phyloP scores from a whole-genome alignment of 2,329 filamentous ascomycete species.

The Claviceps arundinis region DNA sequence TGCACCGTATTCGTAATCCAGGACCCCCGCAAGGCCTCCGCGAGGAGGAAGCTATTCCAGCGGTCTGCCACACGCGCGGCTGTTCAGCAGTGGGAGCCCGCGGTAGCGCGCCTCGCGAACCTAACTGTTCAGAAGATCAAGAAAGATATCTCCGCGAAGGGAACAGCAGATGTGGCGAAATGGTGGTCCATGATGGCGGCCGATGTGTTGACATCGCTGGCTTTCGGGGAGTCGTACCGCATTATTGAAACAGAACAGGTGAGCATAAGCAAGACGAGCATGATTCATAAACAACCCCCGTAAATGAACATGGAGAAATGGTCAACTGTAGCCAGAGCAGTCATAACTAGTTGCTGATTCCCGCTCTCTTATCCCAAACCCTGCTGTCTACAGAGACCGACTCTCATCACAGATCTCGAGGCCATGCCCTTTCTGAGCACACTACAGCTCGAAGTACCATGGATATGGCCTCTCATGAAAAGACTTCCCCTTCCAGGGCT shows the following conservation, averaged over 20 bases:
- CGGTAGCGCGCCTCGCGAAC: not conserved
- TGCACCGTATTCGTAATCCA: not conserved
- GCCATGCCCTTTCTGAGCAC: not conserved
- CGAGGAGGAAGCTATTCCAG: not conserved
- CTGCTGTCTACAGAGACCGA: not conserved
- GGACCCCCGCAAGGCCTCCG: not conserved
- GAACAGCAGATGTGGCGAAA: not conserved
- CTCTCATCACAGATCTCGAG: not conserved
- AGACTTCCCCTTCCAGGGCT: not conserved
- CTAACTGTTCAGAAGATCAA: not conserved
- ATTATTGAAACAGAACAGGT: not conserved
- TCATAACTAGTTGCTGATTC: not conserved
- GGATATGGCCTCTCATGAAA: not conserved
- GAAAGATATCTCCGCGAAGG: not conserved
- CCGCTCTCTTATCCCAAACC: not conserved
- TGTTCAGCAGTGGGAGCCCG: slow-evolving; percentile 1
- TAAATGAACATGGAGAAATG: not conserved
- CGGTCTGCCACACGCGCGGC: not conserved
- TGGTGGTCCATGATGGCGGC: slow-evolving; percentile 3
- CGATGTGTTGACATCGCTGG: not conserved
- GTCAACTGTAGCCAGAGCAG: not conserved
- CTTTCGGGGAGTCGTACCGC: not conserved
- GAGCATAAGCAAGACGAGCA: not conserved
- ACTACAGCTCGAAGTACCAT: not conserved
- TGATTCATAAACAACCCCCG: too few relatives aligned